Conservation (phyloP, 495 filamentous ascomycete species). For the Lindgomyces ingoldianus region DNA sequence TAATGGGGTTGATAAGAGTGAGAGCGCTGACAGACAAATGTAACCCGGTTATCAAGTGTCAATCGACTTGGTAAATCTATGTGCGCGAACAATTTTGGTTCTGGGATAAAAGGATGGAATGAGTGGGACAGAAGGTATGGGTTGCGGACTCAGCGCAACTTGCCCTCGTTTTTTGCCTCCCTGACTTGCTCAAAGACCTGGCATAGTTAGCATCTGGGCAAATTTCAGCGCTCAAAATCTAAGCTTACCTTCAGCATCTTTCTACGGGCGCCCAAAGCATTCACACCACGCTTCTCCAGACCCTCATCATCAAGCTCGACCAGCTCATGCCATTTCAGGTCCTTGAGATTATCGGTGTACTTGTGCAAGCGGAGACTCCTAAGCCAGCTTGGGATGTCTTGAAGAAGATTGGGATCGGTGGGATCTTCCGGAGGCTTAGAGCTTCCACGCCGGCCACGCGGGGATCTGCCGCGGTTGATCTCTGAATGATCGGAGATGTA, state of each 20-base stretch:
- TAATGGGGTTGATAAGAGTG: not conserved
- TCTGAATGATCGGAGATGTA: constrained; percentile 95
- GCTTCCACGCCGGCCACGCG: constrained; percentile 87
- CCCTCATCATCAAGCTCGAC: constrained; percentile 91
- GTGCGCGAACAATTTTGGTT: constrained; percentile 11
- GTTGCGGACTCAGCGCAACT: constrained; percentile 28
- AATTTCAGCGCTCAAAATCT: not conserved
- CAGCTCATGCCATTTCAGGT: constrained; percentile 93
- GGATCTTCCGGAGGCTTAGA: constrained; percentile 98
- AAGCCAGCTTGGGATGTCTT: constrained; percentile 95
- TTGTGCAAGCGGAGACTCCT: constrained; percentile 94
- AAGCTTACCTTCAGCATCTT: constrained; percentile 94
- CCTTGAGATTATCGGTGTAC: constrained; percentile 97
- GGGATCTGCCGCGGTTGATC: constrained; percentile 84
- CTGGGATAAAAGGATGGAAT: not conserved
- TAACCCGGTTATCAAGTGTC: constrained; percentile 7
- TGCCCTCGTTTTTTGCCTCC: constrained; percentile 54
- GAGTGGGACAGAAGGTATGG: not conserved
- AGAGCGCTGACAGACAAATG: not conserved
- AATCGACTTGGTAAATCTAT: constrained; percentile 9
- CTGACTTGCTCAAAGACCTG: constrained; percentile 67
- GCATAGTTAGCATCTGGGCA: constrained; percentile 15
- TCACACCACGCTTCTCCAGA: constrained; percentile 89
- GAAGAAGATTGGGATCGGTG: constrained; percentile 83
- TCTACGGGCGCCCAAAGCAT: constrained; percentile 88